Evolutionary conservation across 2,329 filamentous ascomycete species (phyloP).

Genomic region (Epichloe sp.): DNA sequence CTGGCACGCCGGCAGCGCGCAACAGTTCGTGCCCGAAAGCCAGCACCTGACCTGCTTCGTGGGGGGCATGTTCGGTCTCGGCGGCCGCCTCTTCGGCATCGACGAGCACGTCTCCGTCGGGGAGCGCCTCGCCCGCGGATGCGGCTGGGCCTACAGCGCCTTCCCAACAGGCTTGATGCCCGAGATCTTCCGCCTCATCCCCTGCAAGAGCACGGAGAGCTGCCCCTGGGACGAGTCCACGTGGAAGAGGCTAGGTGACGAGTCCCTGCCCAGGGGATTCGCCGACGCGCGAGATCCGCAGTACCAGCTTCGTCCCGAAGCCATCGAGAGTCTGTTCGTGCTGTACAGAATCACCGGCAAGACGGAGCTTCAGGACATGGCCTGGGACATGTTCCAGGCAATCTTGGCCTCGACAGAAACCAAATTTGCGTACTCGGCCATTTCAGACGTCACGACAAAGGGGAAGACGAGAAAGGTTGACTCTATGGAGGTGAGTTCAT

Average conservation of each 20-base stretch:
- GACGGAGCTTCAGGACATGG: conserved; percentile 32
- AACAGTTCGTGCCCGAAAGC: conserved; percentile 16
- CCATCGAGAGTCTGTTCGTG: conserved; percentile 69
- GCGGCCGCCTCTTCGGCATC: conserved; percentile 43
- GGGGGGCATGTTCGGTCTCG: conserved; percentile 56
- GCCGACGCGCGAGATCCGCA: conserved; percentile 38
- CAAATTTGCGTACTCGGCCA: conserved; percentile 32
- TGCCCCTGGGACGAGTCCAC: conserved; percentile 20
- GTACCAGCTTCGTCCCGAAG: conserved; percentile 46
- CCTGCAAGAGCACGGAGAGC: conserved; percentile 25
- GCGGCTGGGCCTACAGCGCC: conserved; percentile 42
- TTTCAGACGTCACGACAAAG: conserved; percentile 27
- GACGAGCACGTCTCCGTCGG: conserved; percentile 35
- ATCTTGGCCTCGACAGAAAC: conserved; percentile 33
- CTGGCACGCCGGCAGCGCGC: conserved; percentile 14
- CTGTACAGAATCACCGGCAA: conserved; percentile 50
- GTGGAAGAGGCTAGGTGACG: conserved; percentile 13
- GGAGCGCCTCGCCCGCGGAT: conserved; percentile 38
- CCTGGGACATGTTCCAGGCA: conserved; percentile 39
- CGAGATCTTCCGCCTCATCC: conserved; percentile 34
- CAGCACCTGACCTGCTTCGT: conserved; percentile 43
- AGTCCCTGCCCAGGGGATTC: conserved; percentile 42
- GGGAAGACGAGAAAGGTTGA: conserved; percentile 31
- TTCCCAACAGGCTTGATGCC: conserved; percentile 47
- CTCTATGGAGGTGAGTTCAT: conserved; percentile 41